phyloP scores from a whole-genome alignment of 805 yeast genomes.

The Metschnikowia lunata region DNA sequence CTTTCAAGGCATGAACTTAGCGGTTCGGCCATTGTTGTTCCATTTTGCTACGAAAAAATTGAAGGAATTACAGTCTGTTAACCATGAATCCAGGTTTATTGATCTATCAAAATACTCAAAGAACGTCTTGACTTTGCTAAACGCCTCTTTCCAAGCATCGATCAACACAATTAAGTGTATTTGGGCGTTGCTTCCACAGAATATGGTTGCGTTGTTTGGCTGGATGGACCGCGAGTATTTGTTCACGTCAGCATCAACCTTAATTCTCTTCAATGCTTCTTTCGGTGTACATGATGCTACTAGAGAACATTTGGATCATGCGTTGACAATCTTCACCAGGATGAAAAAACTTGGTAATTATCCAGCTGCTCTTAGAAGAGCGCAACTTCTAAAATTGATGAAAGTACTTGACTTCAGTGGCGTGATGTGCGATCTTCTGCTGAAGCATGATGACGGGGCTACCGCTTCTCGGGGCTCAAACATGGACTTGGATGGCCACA shows the following conservation, averaged over 20 bases:
- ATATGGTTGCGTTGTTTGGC: slow-evolving; percentile 81
- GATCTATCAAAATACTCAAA: slow-evolving; percentile 66
- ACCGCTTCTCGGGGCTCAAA: slow-evolving; percentile 4
- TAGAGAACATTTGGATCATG: slow-evolving; percentile 65
- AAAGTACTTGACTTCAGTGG: slow-evolving; percentile 66
- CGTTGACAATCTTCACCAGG: slow-evolving; percentile 61
- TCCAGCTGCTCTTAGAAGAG: slow-evolving; percentile 73
- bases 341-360: slow-evolving; percentile 77
- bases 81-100: slow-evolving; percentile 45
- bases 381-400: slow-evolving; percentile 62
- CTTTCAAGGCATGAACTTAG: slow-evolving; percentile 76
- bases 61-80: slow-evolving; percentile 41
- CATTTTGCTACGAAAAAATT: slow-evolving; percentile 71
- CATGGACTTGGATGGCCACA: slow-evolving; percentile 10
- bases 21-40: slow-evolving; percentile 70
- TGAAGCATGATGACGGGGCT: slow-evolving; percentile 51
- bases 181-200: slow-evolving; percentile 71
- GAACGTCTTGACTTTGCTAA: slow-evolving; percentile 61
- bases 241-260: slow-evolving; percentile 71
- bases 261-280: slow-evolving; percentile 69
- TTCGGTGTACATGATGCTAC: slow-evolving; percentile 82
- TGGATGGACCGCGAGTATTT: slow-evolving; percentile 84
- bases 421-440: slow-evolving; percentile 51
- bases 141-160: slow-evolving; percentile 77
- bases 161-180: slow-evolving; percentile 68